Evolutionary conservation across 129 eudicot species (phyloP).

Genomic region (Lonicera japonica): DNA sequence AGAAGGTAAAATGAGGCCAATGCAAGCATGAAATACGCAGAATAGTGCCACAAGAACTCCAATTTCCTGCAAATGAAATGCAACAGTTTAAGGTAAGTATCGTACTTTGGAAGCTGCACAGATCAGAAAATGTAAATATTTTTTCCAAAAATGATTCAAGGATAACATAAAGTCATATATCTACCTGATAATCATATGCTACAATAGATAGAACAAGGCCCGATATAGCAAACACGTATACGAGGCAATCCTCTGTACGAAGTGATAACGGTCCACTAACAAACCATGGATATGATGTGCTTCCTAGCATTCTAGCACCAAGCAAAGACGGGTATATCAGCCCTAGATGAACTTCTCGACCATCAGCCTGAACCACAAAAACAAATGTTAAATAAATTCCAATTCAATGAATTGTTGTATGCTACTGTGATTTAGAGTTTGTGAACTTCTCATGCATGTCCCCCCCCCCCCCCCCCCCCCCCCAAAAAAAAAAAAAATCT

Average conservation of each 20-base stretch:
- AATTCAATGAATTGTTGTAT: not conserved
- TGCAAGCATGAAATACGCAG: slow-evolving; percentile 74
- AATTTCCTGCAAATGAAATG: slow-evolving; percentile 56
- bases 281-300: slow-evolving; percentile 84
- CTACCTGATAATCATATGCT: slow-evolving; percentile 99
- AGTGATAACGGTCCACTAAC: slow-evolving; percentile 50
- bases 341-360: slow-evolving; percentile 79
- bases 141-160: not conserved
- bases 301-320: slow-evolving; percentile 91
- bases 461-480: no score
- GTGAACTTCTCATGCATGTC: no score
- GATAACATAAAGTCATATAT: slow-evolving; percentile 19
- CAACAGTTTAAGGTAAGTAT: not conserved
- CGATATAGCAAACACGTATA: slow-evolving; percentile 43
- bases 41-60: slow-evolving; percentile 73
- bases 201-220: slow-evolving; percentile 61
- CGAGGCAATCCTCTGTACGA: slow-evolving; percentile 76
- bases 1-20: slow-evolving; percentile 76
- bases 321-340: slow-evolving; percentile 79
- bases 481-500: no score
- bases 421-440: not conserved
- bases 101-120: not conserved
- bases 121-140: not conserved
- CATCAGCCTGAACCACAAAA: slow-evolving; percentile 70
- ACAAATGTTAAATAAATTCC: slow-evolving; percentile 2